Conservation (phyloP, 78 protist species). For the Planoprotostelium fungivorum region DNA sequence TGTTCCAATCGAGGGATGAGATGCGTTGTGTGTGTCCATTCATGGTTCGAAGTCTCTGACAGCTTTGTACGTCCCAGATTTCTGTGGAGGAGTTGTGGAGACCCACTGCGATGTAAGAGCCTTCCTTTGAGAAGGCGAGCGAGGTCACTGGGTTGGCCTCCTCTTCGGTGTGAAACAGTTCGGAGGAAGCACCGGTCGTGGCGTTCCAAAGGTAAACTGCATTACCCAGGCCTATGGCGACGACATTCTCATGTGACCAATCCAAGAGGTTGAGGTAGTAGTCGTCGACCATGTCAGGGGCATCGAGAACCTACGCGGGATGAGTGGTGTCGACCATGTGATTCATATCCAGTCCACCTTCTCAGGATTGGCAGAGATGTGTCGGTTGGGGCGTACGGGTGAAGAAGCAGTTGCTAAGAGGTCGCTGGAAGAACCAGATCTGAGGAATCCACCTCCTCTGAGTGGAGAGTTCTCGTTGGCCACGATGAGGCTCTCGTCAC, state of each 20-base stretch:
- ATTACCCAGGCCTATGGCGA: slow-evolving; percentile 95
- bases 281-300: slow-evolving; percentile 96
- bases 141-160: slow-evolving; percentile 81
- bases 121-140: slow-evolving; percentile 73
- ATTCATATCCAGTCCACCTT: slow-evolving; percentile 35
- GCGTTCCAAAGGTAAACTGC: slow-evolving; percentile 98
- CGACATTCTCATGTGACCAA: slow-evolving; percentile 83
- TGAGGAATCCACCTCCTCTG: neutral
- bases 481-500: slow-evolving; percentile 70
- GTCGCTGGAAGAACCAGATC: neutral
- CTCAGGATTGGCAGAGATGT: slow-evolving; percentile 2
- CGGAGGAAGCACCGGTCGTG: slow-evolving; percentile 65
- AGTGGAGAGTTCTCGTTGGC: neutral
- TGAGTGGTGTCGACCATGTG: slow-evolving; percentile 46
- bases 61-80: slow-evolving; percentile 85
- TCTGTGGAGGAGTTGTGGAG: slow-evolving; percentile 71
- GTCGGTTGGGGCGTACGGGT: slow-evolving; percentile 11
- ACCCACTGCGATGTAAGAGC: slow-evolving; percentile 93
- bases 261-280: slow-evolving; percentile 98
- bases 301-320: slow-evolving; percentile 77
- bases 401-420: neutral
- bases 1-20: slow-evolving; percentile 96
- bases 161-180: slow-evolving; percentile 58
- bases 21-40: slow-evolving; percentile 93
- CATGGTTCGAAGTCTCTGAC: slow-evolving; percentile 75